Evolutionary conservation across 2,329 filamentous ascomycete species (phyloP).

Genomic region (Simplicillium sp.): DNA sequence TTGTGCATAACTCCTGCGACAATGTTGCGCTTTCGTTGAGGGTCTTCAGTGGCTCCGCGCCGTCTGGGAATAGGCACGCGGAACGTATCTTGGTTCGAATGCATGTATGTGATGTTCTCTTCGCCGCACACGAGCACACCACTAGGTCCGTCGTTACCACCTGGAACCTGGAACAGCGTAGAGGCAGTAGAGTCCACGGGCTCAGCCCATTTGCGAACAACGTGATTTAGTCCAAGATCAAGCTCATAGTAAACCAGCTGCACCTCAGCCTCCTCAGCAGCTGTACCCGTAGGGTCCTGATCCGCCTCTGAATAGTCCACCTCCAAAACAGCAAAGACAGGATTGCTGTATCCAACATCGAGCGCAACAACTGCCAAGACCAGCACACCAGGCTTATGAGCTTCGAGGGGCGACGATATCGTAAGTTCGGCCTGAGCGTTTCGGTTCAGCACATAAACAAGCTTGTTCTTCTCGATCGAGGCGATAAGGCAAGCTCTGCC

Average conservation of each 20-base stretch:
- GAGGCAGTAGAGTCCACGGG: slow-evolving; percentile 83
- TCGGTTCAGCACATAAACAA: slow-evolving; percentile 95
- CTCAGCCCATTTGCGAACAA: slow-evolving; percentile 94
- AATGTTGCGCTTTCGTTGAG: slow-evolving; percentile 78
- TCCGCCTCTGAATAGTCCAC: slow-evolving; percentile 88
- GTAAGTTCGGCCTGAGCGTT: slow-evolving; percentile 91
- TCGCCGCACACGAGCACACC: slow-evolving; percentile 92
- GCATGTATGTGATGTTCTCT: slow-evolving; percentile 93
- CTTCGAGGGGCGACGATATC: slow-evolving; percentile 94
- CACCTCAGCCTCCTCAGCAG: slow-evolving; percentile 75
- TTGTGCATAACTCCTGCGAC: slow-evolving; percentile 95
- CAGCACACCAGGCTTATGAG: slow-evolving; percentile 84
- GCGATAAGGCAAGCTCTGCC: slow-evolving; percentile 91
- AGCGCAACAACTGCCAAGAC: slow-evolving; percentile 82
- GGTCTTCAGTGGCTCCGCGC: slow-evolving; percentile 82
- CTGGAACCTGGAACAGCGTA: slow-evolving; percentile 89
- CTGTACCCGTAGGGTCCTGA: slow-evolving; percentile 79
- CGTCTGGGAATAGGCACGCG: slow-evolving; percentile 82
- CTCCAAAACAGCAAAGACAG: slow-evolving; percentile 90
- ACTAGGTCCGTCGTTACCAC: slow-evolving; percentile 85
- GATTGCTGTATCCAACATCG: slow-evolving; percentile 95
- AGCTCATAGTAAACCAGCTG: slow-evolving; percentile 95
- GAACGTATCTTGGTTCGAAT: slow-evolving; percentile 86
- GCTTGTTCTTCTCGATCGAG: slow-evolving; percentile 96
- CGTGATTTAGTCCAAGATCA: slow-evolving; percentile 92